A percentile compares a stretch with the other conserved stretches of the same genome.
These are phyloP conservation scores for Globisporangium spiculum DNA, from an alignment of 352 stramenopile genomes.

Conservation along the genomic window DNA sequence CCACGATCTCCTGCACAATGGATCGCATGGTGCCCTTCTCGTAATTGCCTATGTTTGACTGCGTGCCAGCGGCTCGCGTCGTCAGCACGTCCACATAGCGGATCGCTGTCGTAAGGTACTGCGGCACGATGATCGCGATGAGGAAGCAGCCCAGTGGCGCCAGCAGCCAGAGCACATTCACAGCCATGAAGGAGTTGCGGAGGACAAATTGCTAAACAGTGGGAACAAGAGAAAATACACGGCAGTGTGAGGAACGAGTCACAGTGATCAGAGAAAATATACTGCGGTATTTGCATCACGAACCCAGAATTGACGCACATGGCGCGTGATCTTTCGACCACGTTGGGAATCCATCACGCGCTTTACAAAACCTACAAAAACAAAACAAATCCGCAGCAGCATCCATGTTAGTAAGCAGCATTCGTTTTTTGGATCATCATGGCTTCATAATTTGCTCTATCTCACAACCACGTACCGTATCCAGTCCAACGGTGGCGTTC, in stretches of 20 bases:
- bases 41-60: constrained; percentile 22
- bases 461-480: background rate
- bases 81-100: constrained; percentile 69
- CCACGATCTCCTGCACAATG: constrained; percentile 67
- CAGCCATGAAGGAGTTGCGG: constrained; percentile 70
- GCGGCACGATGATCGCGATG: constrained; percentile 64
- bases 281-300: background rate
- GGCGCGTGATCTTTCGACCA: constrained; percentile 26
- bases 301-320: constrained; percentile 41
- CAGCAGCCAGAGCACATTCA: constrained; percentile 75
- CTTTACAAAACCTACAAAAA: constrained; percentile 7
- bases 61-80: constrained; percentile 29
- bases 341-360: constrained; percentile 8
- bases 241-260: background rate
- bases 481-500: constrained; percentile 8
- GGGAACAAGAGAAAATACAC: background rate
- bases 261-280: background rate
- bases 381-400: background rate
- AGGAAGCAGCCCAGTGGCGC: constrained; percentile 66
- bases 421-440: background rate
- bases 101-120: constrained; percentile 66
- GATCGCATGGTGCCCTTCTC: constrained; percentile 61
- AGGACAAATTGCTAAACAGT: constrained; percentile 31
- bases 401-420: background rate
- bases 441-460: background rate